A percentile compares a stretch with the other conserved stretches of the same genome.
Evolutionary conservation across 495 filamentous ascomycete species (phyloP).

Genomic region (Penicillium soppii): DNA sequence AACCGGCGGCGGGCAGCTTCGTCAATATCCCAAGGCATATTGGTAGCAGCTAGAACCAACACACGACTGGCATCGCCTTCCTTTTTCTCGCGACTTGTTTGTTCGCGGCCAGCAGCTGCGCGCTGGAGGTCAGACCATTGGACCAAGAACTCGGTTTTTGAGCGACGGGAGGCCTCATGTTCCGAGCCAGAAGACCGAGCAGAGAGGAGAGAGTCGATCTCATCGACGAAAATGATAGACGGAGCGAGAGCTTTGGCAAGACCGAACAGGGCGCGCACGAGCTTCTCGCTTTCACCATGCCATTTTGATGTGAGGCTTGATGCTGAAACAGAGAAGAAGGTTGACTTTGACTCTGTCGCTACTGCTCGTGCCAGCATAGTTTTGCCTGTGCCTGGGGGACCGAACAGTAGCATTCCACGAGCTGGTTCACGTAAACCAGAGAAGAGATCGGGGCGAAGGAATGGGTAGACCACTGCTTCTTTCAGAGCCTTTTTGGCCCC

Average conservation of each 20-base stretch:
- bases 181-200: constrained; percentile 80
- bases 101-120: constrained; percentile 84
- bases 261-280: constrained; percentile 88
- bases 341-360: constrained; percentile 90
- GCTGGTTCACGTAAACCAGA: constrained; percentile 93
- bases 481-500: constrained; percentile 89
- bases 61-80: constrained; percentile 88
- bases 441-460: constrained; percentile 93
- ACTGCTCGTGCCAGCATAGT: constrained; percentile 97
- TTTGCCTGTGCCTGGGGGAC: constrained; percentile 94
- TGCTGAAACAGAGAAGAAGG: constrained; percentile 96
- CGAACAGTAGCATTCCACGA: constrained; percentile 93
- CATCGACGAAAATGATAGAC: constrained; percentile 97
- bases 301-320: constrained; percentile 95
- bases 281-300: constrained; percentile 94
- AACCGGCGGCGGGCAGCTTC: constrained; percentile 91
- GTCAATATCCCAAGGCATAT: constrained; percentile 97
- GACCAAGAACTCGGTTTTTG: constrained; percentile 97
- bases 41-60: constrained; percentile 92
- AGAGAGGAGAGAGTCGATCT: constrained; percentile 94
- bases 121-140: constrained; percentile 94
- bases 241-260: constrained; percentile 89
- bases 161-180: constrained; percentile 88
- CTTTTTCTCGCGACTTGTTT: constrained; percentile 61
- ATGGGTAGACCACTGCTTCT: constrained; percentile 96